Base-by-base conservation (phyloP, 257 asterid species). In the Plantago major region DNA sequence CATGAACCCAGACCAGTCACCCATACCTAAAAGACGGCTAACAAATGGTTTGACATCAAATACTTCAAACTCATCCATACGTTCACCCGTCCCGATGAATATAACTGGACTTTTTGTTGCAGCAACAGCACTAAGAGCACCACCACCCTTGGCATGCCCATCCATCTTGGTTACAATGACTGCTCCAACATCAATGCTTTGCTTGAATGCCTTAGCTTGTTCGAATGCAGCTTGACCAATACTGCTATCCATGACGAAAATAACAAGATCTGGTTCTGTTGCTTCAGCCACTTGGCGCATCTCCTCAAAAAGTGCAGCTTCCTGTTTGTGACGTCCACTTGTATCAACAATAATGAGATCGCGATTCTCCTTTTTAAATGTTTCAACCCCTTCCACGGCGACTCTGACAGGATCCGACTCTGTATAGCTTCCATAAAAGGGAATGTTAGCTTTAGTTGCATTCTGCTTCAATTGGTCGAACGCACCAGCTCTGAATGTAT, bases 101-200 rank as follows among this genome's bases (percentile, higher is more conserved):
- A 89, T 92, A 68, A 92, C 74, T 15, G 98, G 98, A 80, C 98
- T 92, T 73, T 92, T 86, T 60, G 97, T 92, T 44, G 96, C 98
- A 15, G 98, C 98, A 60, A 92, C 98, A 49, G 98, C 99, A 65
- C 99, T 93, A 66, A 93, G 96, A 67, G 99, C 95, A 71, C 99
- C 97, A 73, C 99, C 99, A 54, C 97, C 97, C 85, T 89, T 93
- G 13, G 99, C 99, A 87, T 93, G 97, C 26, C 99, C 99, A 73
- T 89, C 99, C 97, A 93, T 93, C 81, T 93, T 93, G 17, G 99
- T 93, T 55, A 93, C 63, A 60, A 93, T 93, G 70, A 93, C 99
- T 55, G 99, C 97, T 69, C 99, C 99, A 75, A 93, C 99, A 47
- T 96, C 85, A 68, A 83, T 97, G 82, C 97, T 89, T 81, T 89